Evolutionary conservation across 352 stramenopile species (phyloP).

Genomic region (Aphanomyces euteiches): DNA sequence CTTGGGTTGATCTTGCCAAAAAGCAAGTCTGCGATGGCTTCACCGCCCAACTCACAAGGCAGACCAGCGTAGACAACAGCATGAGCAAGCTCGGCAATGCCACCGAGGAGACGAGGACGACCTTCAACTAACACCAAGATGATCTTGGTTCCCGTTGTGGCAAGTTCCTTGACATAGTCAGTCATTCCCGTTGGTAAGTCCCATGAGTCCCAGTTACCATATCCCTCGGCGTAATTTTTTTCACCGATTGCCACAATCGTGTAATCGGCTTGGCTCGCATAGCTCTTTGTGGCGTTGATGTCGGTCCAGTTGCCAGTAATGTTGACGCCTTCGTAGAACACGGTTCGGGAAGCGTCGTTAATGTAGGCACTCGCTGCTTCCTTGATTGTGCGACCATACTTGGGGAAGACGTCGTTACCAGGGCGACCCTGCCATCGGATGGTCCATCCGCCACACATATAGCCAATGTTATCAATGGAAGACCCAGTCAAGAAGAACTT

Average conservation of each 20-base stretch:
- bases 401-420: no score
- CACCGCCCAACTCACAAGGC: slow-evolving; percentile 64
- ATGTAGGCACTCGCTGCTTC: slow-evolving; percentile 41
- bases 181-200: slow-evolving; percentile 60
- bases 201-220: slow-evolving; percentile 75
- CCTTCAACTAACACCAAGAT: slow-evolving; percentile 77
- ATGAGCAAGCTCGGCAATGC: slow-evolving; percentile 50
- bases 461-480: no score
- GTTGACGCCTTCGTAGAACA: slow-evolving; percentile 39
- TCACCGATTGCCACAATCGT: slow-evolving; percentile 81
- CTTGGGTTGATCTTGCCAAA: no score
- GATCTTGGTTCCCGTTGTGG: slow-evolving; percentile 61
- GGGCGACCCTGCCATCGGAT: no score
- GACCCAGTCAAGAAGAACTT: no score
- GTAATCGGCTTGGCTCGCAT: slow-evolving; percentile 48
- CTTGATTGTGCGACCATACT: slow-evolving; percentile 55
- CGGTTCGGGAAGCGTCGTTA: slow-evolving; percentile 22
- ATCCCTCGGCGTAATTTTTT: slow-evolving; percentile 70
- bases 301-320: slow-evolving; percentile 55
- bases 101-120: slow-evolving; percentile 65
- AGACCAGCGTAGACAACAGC: slow-evolving; percentile 77
- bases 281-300: slow-evolving; percentile 46
- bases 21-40: no score
- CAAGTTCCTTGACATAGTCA: slow-evolving; percentile 63
- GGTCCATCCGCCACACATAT: no score